Evolutionary conservation across 176 grass and related monocot genomes (phyloP).

Genomic region (Cymbopogon citratus): DNA sequence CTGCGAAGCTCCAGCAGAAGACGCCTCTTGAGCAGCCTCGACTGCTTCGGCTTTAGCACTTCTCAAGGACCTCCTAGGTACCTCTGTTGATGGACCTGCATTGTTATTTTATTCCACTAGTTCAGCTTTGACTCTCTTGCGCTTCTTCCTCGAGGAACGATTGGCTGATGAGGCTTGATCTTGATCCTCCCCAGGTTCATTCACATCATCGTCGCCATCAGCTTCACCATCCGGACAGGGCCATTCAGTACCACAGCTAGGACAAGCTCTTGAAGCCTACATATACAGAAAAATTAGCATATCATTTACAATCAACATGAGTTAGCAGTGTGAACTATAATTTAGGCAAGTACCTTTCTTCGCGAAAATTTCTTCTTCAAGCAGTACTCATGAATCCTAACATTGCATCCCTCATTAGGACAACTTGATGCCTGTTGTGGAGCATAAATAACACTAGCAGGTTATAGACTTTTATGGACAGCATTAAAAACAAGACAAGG

Average conservation of each 20-base stretch:
- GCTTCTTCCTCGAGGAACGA: conserved; percentile 22
- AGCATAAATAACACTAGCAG: no score
- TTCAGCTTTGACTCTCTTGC: conserved; percentile 39
- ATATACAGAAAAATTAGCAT: conserved; percentile 4
- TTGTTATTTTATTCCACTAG: conserved; percentile 29
- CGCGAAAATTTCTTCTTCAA: conserved; percentile 71
- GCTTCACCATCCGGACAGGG: conserved; percentile 5
- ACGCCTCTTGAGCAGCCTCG: no score
- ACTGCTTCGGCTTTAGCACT: no score
- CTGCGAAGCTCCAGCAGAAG: background rate
- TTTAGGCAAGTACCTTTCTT: conserved; percentile 27
- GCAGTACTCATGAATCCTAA: conserved; percentile 75
- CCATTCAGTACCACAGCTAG: conserved; percentile 63
- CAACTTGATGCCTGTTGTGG: no score
- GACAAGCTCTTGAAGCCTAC: conserved; percentile 64
- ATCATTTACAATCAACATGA: background rate
- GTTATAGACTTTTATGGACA: no score
- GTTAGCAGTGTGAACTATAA: background rate
- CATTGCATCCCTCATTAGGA: no score
- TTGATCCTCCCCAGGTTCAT: conserved; percentile 24
- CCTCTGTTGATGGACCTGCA: background rate
- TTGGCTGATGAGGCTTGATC: background rate
- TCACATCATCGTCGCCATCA: background rate
- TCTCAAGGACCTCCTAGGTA: conserved; percentile 12
- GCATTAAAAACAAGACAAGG: no score